These are phyloP conservation scores for Wickerhamiella australiensis DNA, from an alignment of 805 yeast species.

Conservation along the genomic window DNA sequence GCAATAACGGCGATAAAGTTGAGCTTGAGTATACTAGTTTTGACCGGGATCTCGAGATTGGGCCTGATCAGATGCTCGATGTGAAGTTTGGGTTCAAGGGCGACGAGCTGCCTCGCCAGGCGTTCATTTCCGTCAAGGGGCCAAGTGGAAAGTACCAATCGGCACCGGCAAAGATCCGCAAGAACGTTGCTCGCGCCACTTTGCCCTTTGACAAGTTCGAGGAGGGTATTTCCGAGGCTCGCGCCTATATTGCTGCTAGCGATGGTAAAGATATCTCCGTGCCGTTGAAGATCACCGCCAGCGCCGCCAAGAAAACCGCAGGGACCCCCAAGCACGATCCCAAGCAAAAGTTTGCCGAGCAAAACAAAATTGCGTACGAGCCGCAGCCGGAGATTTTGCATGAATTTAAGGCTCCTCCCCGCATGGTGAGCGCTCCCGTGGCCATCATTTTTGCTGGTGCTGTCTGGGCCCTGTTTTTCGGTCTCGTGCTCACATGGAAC, in stretches of 20 bases:
- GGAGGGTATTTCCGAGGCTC: slow-evolving; percentile 3
- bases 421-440: slow-evolving; percentile 39
- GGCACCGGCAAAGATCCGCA: slow-evolving; percentile 25
- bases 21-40: slow-evolving; percentile 5
- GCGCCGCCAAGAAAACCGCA: neutral
- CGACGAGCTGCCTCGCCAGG: slow-evolving; percentile 17
- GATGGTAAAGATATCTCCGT: slow-evolving; percentile 2
- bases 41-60: slow-evolving; percentile 7
- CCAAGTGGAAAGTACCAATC: slow-evolving; percentile 13
- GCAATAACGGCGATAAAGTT: neutral
- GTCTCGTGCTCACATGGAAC: slow-evolving; percentile 30
- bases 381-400: slow-evolving; percentile 52
- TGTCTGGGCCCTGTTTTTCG: slow-evolving; percentile 34
- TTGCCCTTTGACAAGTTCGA: slow-evolving; percentile 16
- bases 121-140: slow-evolving; percentile 14
- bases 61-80: slow-evolving; percentile 17
- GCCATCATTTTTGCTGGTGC: slow-evolving; percentile 41
- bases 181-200: slow-evolving; percentile 25
- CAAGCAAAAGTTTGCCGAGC: slow-evolving; percentile 4
- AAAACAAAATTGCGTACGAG: slow-evolving; percentile 25
- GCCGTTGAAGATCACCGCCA: neutral
- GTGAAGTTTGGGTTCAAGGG: slow-evolving; percentile 18
- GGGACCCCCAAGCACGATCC: slow-evolving; percentile 13
- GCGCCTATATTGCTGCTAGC: slow-evolving; percentile 25
- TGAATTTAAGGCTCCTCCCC: slow-evolving; percentile 43